phyloP scores from a whole-genome alignment of 768 basidiomycete species.

The Mycena rosella region DNA sequence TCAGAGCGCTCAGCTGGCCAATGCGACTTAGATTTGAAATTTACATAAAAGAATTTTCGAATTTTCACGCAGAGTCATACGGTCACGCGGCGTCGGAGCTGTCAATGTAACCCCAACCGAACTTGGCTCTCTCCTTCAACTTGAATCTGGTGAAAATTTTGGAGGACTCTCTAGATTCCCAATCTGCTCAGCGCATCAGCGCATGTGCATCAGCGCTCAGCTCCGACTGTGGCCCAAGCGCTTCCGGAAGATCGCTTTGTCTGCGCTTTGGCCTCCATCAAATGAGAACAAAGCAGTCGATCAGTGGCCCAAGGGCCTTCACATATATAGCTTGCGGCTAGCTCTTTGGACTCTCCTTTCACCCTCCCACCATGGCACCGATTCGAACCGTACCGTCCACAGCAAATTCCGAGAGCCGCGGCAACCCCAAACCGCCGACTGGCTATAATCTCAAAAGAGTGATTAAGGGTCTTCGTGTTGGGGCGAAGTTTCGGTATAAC shows the following conservation, averaged over 20 bases:
- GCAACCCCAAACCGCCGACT: not conserved
- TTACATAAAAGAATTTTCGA: no score
- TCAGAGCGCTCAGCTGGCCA: no score
- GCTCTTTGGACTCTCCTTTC: not conserved
- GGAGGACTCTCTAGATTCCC: no score
- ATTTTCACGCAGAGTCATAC: no score
- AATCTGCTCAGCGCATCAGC: no score
- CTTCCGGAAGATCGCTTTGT: not conserved
- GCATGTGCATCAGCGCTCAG: no score
- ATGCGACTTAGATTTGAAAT: no score
- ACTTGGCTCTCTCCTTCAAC: no score
- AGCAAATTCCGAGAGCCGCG: not conserved
- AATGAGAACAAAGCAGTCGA: not conserved
- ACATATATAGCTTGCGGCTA: not conserved
- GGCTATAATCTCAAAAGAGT: slow-evolving; percentile 21
- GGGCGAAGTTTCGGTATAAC: not conserved
- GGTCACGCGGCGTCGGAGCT: no score
- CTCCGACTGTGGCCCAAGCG: no score
- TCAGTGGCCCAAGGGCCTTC: slow-evolving; percentile 4
- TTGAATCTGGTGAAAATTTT: no score
- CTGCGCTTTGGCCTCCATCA: slow-evolving; percentile 2
- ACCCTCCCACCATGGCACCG: slow-evolving; percentile 20
- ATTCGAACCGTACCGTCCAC: slow-evolving; percentile 1
- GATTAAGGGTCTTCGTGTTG: not conserved
- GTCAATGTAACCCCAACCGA: no score